phyloP scores from a whole-genome alignment of 148 eudicot genomes.

The Salicornia ramosissima region DNA sequence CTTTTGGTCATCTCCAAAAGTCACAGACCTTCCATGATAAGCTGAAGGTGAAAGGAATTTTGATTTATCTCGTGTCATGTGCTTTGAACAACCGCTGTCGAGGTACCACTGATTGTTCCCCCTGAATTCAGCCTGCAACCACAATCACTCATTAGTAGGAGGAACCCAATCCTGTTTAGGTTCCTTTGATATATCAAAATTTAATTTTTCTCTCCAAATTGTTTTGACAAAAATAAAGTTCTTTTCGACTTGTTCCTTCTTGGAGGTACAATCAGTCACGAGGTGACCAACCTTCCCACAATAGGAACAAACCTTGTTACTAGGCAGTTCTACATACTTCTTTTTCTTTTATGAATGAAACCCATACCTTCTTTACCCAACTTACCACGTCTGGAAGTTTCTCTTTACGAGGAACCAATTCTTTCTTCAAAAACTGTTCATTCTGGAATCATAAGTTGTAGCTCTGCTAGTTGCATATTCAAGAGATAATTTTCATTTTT shows the following conservation, averaged over 20 bases:
- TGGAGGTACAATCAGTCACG: not conserved
- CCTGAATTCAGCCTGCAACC: too few relatives aligned
- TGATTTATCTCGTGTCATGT: not conserved
- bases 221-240: not conserved
- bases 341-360: not conserved
- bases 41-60: not conserved
- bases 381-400: not conserved
- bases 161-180: too few relatives aligned
- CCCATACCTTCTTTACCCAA: not conserved
- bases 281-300: not conserved
- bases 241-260: not conserved
- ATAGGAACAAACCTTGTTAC: not conserved
- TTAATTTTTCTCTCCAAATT: not conserved
- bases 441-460: not conserved
- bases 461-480: not conserved
- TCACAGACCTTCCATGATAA: not conserved
- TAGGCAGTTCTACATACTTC: not conserved
- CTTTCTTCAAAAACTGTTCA: not conserved
- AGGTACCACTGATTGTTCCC: too few relatives aligned
- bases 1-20: too few relatives aligned
- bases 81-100: too few relatives aligned
- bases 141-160: too few relatives aligned
- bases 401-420: not conserved
- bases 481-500: not conserved
- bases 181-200: not conserved